Base-by-base conservation (phyloP, 1,284 basidiomycete genomes). In the Singerocomus rubriflavus region DNA sequence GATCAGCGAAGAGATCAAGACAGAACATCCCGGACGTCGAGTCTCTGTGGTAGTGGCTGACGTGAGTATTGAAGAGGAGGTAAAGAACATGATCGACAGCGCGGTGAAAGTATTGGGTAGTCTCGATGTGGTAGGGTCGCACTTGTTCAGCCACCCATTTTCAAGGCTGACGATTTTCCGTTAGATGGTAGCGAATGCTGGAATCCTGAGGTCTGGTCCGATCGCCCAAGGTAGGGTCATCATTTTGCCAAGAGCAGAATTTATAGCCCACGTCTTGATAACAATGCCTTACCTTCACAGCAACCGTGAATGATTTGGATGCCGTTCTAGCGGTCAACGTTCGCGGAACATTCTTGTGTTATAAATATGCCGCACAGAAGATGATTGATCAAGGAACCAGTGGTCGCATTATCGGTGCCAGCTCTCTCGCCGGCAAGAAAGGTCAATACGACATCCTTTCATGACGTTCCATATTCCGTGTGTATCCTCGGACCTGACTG, bases 161-260 rank as follows among this genome's bases (percentile, higher is more conserved):
- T 32, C 16, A 2, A 21, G 4, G 17, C 33, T 34, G 16, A 51
- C 17, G 12, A 7, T 9, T 27, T 27, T 33, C 5, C 12, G 2
- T 29, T 40, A 71, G 71, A 68, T 73, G 67, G 53, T 74, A 6
- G 71, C 73, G 1, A 74, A 73, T 30, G 71, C 72, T 0, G 71
- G 71, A 0, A 60, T 72, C 1, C 48, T 58, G 51, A 53, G 40
- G 25, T 51, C 30, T 7, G 60, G 57, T 21, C 16, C 65, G 0
- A 50, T 73, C 1, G 5, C 58, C 3, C 61, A 70, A 14, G 62
- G 71, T 70, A 39, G 51, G 54, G 25, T 14, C 13, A 4, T 44
- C 5, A 4, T 41, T 31, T 29, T 27, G 5, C 17, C 21, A 2
- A 14, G 10, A 13, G 17, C 9, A 8, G 0, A 11, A 25, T 31